A percentile compares a stretch with the other conserved stretches of the same genome.
Conservation (phyloP, 495 filamentous ascomycete species). For the Xylaria telfairii region DNA sequence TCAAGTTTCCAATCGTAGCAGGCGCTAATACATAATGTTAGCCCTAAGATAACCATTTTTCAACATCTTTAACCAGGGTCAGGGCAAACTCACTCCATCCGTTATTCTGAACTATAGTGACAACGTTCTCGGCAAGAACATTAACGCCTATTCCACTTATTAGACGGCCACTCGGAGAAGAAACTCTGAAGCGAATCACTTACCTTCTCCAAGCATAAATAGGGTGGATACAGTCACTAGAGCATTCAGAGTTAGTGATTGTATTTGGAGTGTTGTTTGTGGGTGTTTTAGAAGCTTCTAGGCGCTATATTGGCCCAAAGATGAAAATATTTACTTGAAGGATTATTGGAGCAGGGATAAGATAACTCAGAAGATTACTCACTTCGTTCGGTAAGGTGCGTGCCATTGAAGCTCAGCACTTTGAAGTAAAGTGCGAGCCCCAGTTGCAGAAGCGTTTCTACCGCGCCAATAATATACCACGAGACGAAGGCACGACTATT, state of each 20-base stretch:
- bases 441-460: slow-evolving; percentile 61
- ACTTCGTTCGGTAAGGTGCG: slow-evolving; percentile 65
- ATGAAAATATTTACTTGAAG: no score
- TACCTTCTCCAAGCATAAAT: slow-evolving; percentile 71
- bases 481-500: slow-evolving; percentile 28
- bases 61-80: neutral
- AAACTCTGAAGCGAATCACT: neutral
- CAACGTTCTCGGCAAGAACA: slow-evolving; percentile 33
- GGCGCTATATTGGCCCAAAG: no score
- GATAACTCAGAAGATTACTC: neutral
- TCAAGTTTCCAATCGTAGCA: slow-evolving; percentile 37
- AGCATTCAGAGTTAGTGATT: neutral
- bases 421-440: slow-evolving; percentile 57
- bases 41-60: neutral
- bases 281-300: no score
- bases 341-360: no score
- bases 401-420: slow-evolving; percentile 66
- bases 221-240: slow-evolving; percentile 66
- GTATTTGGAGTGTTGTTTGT: neutral
- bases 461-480: slow-evolving; percentile 63
- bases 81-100: slow-evolving; percentile 31
- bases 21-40: slow-evolving; percentile 13
- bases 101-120: slow-evolving; percentile 38
- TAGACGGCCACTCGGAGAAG: neutral
- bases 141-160: slow-evolving; percentile 36